phyloP scores from a whole-genome alignment of 2,329 filamentous ascomycete genomes.

The Botryotinia convoluta region DNA sequence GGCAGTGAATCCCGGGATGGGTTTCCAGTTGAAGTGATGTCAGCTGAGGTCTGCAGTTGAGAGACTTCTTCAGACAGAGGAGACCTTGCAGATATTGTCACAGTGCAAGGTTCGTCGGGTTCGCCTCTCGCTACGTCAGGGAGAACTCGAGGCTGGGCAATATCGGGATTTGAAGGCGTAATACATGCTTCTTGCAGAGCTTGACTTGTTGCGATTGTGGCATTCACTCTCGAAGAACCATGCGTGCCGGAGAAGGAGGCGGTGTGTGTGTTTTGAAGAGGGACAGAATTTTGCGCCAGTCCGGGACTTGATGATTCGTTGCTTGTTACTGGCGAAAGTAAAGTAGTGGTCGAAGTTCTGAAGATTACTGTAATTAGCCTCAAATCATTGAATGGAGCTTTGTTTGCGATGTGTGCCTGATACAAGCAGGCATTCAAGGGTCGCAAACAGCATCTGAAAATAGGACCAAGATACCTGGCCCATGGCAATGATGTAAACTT shows the following conservation, averaged over 20 bases:
- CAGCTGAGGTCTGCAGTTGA: background rate
- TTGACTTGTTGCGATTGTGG: background rate
- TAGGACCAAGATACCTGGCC: background rate
- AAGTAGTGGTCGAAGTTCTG: constrained; percentile 11
- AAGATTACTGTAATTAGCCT: constrained; percentile 11
- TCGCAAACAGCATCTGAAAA: background rate
- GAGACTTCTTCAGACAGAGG: background rate
- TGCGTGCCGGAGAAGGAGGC: background rate
- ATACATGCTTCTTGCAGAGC: constrained; percentile 1
- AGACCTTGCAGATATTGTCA: constrained; percentile 8
- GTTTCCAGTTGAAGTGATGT: background rate
- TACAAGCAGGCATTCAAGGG: background rate
- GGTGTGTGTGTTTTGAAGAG: constrained; percentile 9
- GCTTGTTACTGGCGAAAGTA: constrained; percentile 57
- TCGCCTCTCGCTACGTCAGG: constrained; percentile 14
- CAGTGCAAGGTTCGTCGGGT: constrained; percentile 1
- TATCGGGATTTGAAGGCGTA: constrained; percentile 10
- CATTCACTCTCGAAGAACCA: constrained; percentile 4
- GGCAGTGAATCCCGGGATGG: background rate
- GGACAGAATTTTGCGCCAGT: background rate
- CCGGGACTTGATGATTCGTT: constrained; percentile 53
- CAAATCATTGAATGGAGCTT: background rate
- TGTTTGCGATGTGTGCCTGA: background rate
- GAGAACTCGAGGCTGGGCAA: background rate
- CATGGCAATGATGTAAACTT: background rate